Evolutionary conservation across 257 asterid species (phyloP).

Genomic region (Penstemon newberryi): DNA sequence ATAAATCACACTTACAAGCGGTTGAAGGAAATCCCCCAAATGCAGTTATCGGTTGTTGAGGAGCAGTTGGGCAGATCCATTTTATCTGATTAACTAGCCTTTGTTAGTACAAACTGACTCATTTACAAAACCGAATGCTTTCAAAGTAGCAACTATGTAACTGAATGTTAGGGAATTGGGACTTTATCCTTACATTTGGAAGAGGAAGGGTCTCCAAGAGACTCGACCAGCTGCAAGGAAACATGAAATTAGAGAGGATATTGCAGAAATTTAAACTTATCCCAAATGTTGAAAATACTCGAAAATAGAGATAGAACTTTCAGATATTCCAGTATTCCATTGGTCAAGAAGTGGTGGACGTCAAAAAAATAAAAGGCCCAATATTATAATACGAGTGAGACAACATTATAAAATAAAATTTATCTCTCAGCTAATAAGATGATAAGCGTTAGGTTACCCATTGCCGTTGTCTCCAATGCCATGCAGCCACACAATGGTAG

Average conservation of each 20-base stretch:
- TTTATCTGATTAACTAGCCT: slow-evolving; percentile 56
- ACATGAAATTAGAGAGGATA: slow-evolving; percentile 30
- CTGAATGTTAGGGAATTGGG: neutral
- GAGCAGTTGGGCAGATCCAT: slow-evolving; percentile 96
- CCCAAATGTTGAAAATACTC: no score
- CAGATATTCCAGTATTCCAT: no score
- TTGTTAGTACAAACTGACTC: neutral
- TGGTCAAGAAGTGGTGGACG: no score
- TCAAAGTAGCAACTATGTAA: slow-evolving; percentile 13
- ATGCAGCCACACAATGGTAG: slow-evolving; percentile 85
- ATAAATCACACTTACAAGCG: slow-evolving; percentile 63
- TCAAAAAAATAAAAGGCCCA: no score
- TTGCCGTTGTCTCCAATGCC: slow-evolving; percentile 89
- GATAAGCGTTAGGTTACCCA: slow-evolving; percentile 43
- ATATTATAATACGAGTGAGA: slow-evolving; percentile 10
- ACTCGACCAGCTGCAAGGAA: slow-evolving; percentile 78
- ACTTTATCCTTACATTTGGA: slow-evolving; percentile 65
- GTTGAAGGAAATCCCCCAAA: slow-evolving; percentile 90
- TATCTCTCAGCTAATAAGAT: neutral
- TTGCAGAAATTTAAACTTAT: no score
- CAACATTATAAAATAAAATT: neutral
- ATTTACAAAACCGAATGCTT: neutral
- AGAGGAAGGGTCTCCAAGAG: slow-evolving; percentile 90
- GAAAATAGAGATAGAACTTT: no score
- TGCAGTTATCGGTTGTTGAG: slow-evolving; percentile 67